Base-by-base conservation (phyloP, 2,329 filamentous ascomycete genomes). In the Aquanectria penicillioides region DNA sequence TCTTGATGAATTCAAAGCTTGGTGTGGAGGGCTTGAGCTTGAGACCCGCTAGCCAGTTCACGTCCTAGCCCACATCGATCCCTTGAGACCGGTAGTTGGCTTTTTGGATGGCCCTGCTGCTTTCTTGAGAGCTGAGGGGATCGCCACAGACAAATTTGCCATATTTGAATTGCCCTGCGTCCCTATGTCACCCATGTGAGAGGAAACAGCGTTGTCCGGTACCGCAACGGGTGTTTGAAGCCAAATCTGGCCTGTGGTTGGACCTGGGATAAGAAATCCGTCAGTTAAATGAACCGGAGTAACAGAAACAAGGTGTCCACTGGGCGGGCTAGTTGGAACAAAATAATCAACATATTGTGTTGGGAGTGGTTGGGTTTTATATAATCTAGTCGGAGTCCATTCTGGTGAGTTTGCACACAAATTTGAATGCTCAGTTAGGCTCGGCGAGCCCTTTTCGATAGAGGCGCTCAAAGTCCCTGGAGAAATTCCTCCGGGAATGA, bases 11-110 rank as follows among this genome's bases (percentile, higher is more conserved):
- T n/a, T n/a, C n/a, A n/a, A n/a, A n/a, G n/a, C n/a, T n/a, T n/a
- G n/a, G n/a, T n/a, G n/a, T n/a, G n/a, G n/a, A n/a, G n/a, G n/a
- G n/a, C n/a, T n/a, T n/a, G n/a, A n/a, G n/a, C n/a, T n/a, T n/a
- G n/a, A n/a, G n/a, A n/a, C n/a, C 8, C 23, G 6, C 2, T 6
- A 6, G 20, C 9, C 20, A 48, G 40, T 41, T 57, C 25, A 20
- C n/a, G n/a, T n/a, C n/a, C n/a, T n/a, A 15, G 67, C 66, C 67
- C 67, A 69, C 54, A 68, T 66, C 11, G 67, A 69, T 15, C 63
- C 59, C 9, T 40, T 38, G 5, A 69, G 43, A 2, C 66, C 66
- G 13, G 60, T 47, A 6, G 52, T 59, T 6, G 57, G 61, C 28
- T 61, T 69, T n/a, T 28, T 23, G 13, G 25, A 5, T 8, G 7